Conservation (phyloP, 441 rosid species). For the Jatropha multifida region DNA sequence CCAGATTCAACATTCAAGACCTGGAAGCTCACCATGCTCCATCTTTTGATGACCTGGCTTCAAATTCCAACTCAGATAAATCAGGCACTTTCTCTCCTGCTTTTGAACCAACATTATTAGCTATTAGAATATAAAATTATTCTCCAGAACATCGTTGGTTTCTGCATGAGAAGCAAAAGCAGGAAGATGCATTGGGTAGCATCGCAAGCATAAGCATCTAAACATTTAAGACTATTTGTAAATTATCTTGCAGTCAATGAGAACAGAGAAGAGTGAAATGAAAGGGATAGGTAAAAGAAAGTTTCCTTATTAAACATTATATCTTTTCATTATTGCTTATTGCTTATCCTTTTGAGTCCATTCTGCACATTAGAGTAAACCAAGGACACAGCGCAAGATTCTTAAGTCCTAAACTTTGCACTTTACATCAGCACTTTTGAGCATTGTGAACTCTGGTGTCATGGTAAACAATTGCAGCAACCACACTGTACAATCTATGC, state of each 20-base stretch:
- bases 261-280: neutral
- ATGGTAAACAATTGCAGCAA: neutral
- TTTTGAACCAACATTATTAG: conserved; percentile 13
- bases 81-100: conserved; percentile 40
- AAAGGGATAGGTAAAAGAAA: too few relatives aligned
- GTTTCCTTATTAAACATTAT: too few relatives aligned
- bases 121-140: conserved; percentile 8
- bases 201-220: neutral
- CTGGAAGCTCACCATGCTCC: conserved; percentile 59
- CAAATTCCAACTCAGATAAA: conserved; percentile 49
- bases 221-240: neutral
- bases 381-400: too few relatives aligned
- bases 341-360: too few relatives aligned
- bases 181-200: neutral
- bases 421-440: too few relatives aligned
- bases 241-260: neutral
- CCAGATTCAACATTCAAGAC: neutral
- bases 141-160: neutral
- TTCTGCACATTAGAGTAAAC: too few relatives aligned
- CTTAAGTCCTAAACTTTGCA: too few relatives aligned
- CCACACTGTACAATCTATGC: neutral
- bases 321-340: too few relatives aligned
- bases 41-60: conserved; percentile 71
- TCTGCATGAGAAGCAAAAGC: conserved; percentile 8
- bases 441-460: neutral